phyloP scores from a whole-genome alignment of 805 yeast species.

The Candida qinlingensis region DNA sequence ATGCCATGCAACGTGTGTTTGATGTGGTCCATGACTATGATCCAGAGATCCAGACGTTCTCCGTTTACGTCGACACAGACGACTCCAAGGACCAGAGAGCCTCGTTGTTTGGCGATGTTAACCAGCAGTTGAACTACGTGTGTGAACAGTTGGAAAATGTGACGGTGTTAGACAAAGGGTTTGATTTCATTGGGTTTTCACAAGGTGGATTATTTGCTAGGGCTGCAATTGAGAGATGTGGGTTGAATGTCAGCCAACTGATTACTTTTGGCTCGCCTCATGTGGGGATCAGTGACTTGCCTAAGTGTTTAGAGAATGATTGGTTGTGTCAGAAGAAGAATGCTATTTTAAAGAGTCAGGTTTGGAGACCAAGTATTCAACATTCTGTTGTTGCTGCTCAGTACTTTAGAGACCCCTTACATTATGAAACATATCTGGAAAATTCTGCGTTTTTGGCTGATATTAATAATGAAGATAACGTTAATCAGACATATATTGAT shows the following conservation, averaged over 20 bases:
- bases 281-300: constrained; percentile 66
- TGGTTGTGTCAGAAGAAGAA: constrained; percentile 59
- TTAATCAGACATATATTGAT: constrained; percentile 35
- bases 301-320: constrained; percentile 47
- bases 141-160: constrained; percentile 47
- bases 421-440: constrained; percentile 48
- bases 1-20: constrained; percentile 46
- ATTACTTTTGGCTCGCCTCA: constrained; percentile 82
- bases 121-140: constrained; percentile 46
- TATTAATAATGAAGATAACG: constrained; percentile 53
- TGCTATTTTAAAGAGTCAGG: constrained; percentile 47
- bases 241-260: constrained; percentile 40
- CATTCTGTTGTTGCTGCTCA: constrained; percentile 63
- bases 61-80: constrained; percentile 46
- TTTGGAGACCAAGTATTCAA: constrained; percentile 57
- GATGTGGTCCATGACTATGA: constrained; percentile 36
- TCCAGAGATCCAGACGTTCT: constrained; percentile 50
- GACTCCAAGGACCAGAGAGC: constrained; percentile 47
- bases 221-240: constrained; percentile 57
- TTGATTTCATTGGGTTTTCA: constrained; percentile 73
- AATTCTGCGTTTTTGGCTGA: constrained; percentile 57
- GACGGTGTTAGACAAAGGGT: constrained; percentile 46
- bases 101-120: constrained; percentile 56
- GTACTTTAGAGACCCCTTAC: constrained; percentile 59
- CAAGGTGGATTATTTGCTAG: constrained; percentile 84